Conservation (phyloP, 2,329 filamentous ascomycete genomes). For the Colletotrichum sojae region DNA sequence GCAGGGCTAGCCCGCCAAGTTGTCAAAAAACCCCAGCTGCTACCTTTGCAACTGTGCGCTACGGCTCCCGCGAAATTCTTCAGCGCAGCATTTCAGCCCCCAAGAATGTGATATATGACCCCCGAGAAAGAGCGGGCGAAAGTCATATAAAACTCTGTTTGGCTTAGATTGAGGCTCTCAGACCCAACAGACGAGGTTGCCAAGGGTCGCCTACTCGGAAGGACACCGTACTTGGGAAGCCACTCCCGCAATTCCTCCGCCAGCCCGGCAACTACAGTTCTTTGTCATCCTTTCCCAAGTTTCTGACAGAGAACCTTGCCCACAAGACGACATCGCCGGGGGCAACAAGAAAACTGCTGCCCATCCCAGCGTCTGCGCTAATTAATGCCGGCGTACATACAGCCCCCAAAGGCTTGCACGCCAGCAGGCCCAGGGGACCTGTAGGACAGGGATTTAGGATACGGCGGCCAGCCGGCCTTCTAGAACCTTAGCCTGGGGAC, state of each 20-base stretch:
- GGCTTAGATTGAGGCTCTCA: conserved; percentile 17
- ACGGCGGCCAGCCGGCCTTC: conserved; percentile 1
- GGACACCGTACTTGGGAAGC: neutral
- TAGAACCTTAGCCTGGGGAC: neutral
- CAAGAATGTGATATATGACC: conserved; percentile 16
- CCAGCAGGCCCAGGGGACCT: neutral
- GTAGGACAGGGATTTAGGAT: neutral
- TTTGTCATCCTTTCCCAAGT: neutral
- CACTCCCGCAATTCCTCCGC: neutral
- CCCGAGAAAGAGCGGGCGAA: neutral
- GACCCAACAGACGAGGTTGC: neutral
- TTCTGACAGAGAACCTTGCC: neutral
- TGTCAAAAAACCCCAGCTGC: neutral
- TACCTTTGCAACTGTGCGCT: neutral
- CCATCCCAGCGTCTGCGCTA: conserved; percentile 32
- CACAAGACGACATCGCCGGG: neutral
- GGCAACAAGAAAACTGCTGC: neutral
- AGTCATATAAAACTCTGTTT: neutral
- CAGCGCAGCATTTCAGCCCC: conserved; percentile 19
- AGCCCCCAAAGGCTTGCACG: conserved; percentile 4
- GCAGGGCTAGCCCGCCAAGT: conserved; percentile 3
- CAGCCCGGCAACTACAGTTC: neutral
- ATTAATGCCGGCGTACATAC: conserved; percentile 24
- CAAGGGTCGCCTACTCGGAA: conserved; percentile 1
- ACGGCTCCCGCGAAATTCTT: neutral